Conservation (phyloP, 345 rosid species). For the Brassica juncea region DNA sequence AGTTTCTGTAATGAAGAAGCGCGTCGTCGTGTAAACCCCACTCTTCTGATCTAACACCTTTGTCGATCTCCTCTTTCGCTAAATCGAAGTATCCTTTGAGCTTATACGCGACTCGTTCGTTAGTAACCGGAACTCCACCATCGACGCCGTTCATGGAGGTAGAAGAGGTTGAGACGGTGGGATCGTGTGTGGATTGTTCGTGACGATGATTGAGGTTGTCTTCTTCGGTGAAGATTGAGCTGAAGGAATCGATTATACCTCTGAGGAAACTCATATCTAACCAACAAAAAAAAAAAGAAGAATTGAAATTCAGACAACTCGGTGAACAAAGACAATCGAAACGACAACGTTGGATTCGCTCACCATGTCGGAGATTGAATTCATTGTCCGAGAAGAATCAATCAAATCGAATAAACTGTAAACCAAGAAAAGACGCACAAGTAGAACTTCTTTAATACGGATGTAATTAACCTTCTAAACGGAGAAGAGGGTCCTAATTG, state of each 20-base stretch:
- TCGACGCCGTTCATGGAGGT: slow-evolving; percentile 52
- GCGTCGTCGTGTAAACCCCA: slow-evolving; percentile 89
- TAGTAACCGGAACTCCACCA: slow-evolving; percentile 49
- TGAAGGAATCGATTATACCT: slow-evolving; percentile 59
- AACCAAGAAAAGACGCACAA: slow-evolving; percentile 2
- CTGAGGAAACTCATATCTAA: slow-evolving; percentile 65
- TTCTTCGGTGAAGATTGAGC: slow-evolving; percentile 52
- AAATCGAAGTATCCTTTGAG: slow-evolving; percentile 87
- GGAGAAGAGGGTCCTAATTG: not conserved
- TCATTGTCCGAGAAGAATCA: slow-evolving; percentile 22
- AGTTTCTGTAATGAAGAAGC: slow-evolving; percentile 66
- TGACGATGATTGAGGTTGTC: slow-evolving; percentile 15
- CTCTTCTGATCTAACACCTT: slow-evolving; percentile 85
- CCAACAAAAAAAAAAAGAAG: not conserved
- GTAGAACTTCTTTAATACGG: not conserved
- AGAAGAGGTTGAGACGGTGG: slow-evolving; percentile 13
- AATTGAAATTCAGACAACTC: slow-evolving; percentile 49
- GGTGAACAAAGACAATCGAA: slow-evolving; percentile 39
- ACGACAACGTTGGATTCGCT: not conserved
- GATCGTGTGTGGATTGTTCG: slow-evolving; percentile 41
- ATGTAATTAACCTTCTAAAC: not conserved
- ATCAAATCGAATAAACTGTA: slow-evolving; percentile 1
- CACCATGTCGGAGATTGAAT: slow-evolving; percentile 16
- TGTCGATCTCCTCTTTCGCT: slow-evolving; percentile 78
- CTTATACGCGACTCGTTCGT: slow-evolving; percentile 87